Percentiles rank a stretch among this genome's conserved stretches.
These are phyloP conservation scores for Marchantia polymorpha DNA, from an alignment of 225 moss, liverwort and hornwort species.

Conservation along the genomic window DNA sequence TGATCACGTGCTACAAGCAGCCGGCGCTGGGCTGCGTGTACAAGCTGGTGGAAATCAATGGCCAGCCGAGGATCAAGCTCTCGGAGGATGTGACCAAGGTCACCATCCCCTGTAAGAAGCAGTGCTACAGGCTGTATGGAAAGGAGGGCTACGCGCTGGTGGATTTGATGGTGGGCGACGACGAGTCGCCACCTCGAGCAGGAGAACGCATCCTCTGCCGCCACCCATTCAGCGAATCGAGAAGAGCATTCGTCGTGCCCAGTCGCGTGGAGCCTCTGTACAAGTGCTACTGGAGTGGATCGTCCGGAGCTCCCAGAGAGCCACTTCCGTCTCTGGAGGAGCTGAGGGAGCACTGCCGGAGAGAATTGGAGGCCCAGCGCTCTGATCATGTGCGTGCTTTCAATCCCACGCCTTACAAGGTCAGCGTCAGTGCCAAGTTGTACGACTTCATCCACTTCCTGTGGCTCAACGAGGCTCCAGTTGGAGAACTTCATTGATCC, in stretches of 20 bases:
- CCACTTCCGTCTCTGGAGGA: conserved; percentile 48
- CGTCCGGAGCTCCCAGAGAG: conserved; percentile 49
- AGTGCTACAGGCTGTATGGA: conserved; percentile 76
- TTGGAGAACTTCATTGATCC: conserved; percentile 74
- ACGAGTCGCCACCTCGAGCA: conserved; percentile 68
- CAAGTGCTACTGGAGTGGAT: conserved; percentile 78
- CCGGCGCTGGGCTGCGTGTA: conserved; percentile 91
- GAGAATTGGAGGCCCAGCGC: conserved; percentile 78
- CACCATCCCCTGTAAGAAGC: conserved; percentile 93
- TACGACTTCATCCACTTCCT: conserved; percentile 95
- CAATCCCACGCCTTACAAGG: conserved; percentile 97
- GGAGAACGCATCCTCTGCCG: conserved; percentile 84
- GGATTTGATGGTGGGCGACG: conserved; percentile 82
- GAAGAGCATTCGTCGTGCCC: conserved; percentile 83
- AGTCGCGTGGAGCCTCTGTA: conserved; percentile 73
- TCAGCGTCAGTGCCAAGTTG: conserved; percentile 80
- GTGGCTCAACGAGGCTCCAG: conserved; percentile 90
- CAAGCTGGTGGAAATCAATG: conserved; percentile 89
- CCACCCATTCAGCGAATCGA: conserved; percentile 89
- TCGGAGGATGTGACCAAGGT: conserved; percentile 84
- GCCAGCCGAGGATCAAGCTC: conserved; percentile 86
- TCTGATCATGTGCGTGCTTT: conserved; percentile 85
- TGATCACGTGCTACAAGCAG: conserved; percentile 83
- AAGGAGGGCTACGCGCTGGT: conserved; percentile 76
- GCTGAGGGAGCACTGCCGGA: conserved; percentile 54